Percentiles rank a stretch among this genome's conserved stretches.
Evolutionary conservation across 139 green algal genomes (phyloP).

Genomic region (Picochlorum sp.): DNA sequence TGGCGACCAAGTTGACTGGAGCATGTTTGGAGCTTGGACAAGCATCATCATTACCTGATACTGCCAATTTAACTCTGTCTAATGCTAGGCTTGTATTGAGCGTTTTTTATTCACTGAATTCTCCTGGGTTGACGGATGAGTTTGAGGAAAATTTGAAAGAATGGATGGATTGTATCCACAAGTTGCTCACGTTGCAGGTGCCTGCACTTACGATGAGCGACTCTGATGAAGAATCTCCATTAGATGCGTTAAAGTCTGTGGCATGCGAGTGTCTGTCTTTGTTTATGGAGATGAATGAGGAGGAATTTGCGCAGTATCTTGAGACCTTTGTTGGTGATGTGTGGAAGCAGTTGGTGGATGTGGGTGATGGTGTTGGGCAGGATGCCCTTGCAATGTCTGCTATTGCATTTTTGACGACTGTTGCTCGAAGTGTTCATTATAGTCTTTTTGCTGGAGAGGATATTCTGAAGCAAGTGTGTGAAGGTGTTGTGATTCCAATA

Average conservation of each 20-base stretch:
- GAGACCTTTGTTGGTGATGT: conserved; percentile 70
- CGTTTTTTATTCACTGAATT: conserved; percentile 94
- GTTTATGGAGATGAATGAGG: conserved; percentile 91
- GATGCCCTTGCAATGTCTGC: conserved; percentile 86
- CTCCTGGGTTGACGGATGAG: conserved; percentile 79
- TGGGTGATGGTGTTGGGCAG: conserved; percentile 39
- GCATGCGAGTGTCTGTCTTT: conserved; percentile 58
- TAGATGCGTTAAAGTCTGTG: conserved; percentile 73
- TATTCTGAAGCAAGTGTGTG: conserved; percentile 63
- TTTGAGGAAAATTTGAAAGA: conserved; percentile 81
- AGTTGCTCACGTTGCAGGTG: conserved; percentile 57
- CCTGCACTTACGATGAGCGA: conserved; percentile 44
- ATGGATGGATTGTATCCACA: conserved; percentile 87
- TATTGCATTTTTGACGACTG: conserved; percentile 89
- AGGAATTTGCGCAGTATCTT: conserved; percentile 82
- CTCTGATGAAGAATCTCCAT: conserved; percentile 47
- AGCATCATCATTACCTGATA: neutral
- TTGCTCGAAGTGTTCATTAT: conserved; percentile 73
- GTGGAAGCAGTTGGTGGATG: conserved; percentile 78
- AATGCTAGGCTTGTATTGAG: conserved; percentile 56
- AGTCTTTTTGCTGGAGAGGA: conserved; percentile 59
- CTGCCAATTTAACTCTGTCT: conserved; percentile 37
- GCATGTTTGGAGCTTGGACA: neutral
- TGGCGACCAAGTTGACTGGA: conserved; percentile 19
- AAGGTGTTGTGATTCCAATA: conserved; percentile 81